Base-by-base conservation (phyloP, 2,329 filamentous ascomycete genomes). In the Didymella keratinophila region DNA sequence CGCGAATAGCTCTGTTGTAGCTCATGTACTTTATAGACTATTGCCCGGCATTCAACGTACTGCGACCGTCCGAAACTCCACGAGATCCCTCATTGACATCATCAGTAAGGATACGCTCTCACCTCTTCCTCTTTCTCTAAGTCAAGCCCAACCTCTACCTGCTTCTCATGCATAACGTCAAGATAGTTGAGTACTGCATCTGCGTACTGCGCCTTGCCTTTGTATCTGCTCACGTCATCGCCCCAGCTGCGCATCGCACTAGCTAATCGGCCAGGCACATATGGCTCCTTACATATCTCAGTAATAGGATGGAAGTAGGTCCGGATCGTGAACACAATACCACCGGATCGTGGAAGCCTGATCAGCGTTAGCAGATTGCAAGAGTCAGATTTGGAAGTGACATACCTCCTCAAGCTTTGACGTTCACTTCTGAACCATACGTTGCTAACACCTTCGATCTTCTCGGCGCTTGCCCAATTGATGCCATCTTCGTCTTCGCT, bases 201-300 rank as follows among this genome's bases (percentile, higher is more conserved):
- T 20, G 82, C 84, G 75, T 93, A 96, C 78, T 83, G 86, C 64
- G 91, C 89, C 71, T 83, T 87, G 0, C 92, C 91, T 78, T 95
- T 95, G 73, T 96, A 96, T 65, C 79, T 80, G 16, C 84, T 84
- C 8, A 95, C 91, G 77, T 92, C 88, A 42, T 89, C 86, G 1
- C 89, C 90, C 92, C 92, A 95, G 73, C 91, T 94, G 37, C 92
- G 81, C 4, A 96, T 79, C 5, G 90, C 91, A 66, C 89, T 91
- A 2, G 92, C 92, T 69, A 96, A 74, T 32, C 92, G 77, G 0
- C 92, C 91, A 0, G 92, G 91, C 0, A 96, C 91, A 72, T 90
- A 91, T 18, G 87, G 85, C 77, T 94, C 90, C 72, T 86, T 75
- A 0, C 79, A 87, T 57, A 94, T 84, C 16, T 88, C 86, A 0